Evolutionary conservation across 768 basidiomycete genomes (phyloP).

Genomic region (Psilocybe cubensis): DNA sequence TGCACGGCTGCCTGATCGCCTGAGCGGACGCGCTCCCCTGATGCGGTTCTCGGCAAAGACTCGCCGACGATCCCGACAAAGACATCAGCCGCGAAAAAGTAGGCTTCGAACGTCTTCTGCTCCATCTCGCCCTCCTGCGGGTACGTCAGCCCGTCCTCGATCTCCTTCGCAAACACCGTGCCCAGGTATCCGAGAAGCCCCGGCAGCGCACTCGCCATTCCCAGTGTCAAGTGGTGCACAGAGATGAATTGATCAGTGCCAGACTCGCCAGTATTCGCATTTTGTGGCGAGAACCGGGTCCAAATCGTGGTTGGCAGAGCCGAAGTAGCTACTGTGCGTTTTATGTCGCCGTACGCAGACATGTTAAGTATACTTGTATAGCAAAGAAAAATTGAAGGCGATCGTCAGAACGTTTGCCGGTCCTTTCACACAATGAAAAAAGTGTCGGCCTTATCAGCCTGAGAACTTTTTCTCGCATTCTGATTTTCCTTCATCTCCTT

Average conservation of each 20-base stretch:
- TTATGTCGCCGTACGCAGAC: slow-evolving; percentile 78
- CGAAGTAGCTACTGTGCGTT: slow-evolving; percentile 26
- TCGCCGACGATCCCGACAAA: slow-evolving; percentile 61
- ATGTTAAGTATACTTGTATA: slow-evolving; percentile 32
- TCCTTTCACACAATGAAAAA: not conserved
- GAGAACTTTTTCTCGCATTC: not conserved
- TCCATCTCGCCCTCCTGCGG: slow-evolving; percentile 74
- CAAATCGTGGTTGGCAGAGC: slow-evolving; percentile 54
- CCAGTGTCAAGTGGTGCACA: slow-evolving; percentile 56
- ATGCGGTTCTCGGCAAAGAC: slow-evolving; percentile 14
- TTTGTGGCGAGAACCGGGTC: slow-evolving; percentile 27
- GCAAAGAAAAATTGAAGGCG: not conserved
- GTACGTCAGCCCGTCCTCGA: slow-evolving; percentile 81
- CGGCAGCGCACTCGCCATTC: slow-evolving; percentile 38
- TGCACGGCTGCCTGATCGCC: slow-evolving; percentile 12
- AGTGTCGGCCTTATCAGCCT: slow-evolving; percentile 1
- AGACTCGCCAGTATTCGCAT: slow-evolving; percentile 11
- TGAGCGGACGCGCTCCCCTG: not conserved
- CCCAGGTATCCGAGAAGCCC: slow-evolving; percentile 66
- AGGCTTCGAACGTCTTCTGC: slow-evolving; percentile 63
- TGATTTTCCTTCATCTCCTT: slow-evolving; percentile 1
- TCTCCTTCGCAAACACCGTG: slow-evolving; percentile 67
- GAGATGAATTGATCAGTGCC: slow-evolving; percentile 37
- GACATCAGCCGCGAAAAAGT: slow-evolving; percentile 80
- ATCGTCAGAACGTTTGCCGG: slow-evolving; percentile 5